phyloP scores from a whole-genome alignment of 2,329 filamentous ascomycete genomes.

The Fusarium xyrophilum region DNA sequence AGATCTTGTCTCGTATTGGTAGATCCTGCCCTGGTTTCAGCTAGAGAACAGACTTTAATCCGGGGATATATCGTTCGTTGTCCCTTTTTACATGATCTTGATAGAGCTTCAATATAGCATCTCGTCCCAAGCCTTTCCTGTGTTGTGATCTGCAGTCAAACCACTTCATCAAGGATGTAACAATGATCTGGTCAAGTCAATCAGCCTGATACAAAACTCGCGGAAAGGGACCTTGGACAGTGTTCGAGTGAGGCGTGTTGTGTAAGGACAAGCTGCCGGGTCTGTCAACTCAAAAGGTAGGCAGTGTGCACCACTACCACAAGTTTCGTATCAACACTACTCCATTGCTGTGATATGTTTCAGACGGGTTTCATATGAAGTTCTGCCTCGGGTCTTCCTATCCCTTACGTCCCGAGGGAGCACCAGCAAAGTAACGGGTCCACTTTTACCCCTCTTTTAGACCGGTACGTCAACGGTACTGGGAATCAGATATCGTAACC shows the following conservation, averaged over 20 bases:
- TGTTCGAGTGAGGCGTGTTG: fast-evolving
- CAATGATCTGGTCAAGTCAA: neutral
- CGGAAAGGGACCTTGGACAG: neutral
- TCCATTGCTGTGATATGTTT: neutral
- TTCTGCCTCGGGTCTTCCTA: too few species aligned
- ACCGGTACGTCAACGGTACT: too few species aligned
- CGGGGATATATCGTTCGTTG: fast-evolving
- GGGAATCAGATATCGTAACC: too few species aligned
- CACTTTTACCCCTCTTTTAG: too few species aligned
- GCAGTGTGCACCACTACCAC: neutral
- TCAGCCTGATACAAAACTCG: neutral
- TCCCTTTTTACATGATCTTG: fast-evolving
- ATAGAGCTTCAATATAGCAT: fast-evolving
- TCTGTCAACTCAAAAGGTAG: fast-evolving
- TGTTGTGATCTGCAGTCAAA: neutral
- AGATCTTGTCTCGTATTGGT: neutral
- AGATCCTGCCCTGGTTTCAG: neutral
- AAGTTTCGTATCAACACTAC: neutral
- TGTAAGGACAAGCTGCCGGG: neutral
- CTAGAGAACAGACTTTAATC: fast-evolving
- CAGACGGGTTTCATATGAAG: neutral
- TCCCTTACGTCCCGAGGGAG: too few species aligned
- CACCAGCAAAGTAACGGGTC: too few species aligned
- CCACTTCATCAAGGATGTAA: neutral
- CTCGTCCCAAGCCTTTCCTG: fast-evolving